phyloP scores from a whole-genome alignment of 371 early-diverging fungal species.

The Synchytrium microbalum region DNA sequence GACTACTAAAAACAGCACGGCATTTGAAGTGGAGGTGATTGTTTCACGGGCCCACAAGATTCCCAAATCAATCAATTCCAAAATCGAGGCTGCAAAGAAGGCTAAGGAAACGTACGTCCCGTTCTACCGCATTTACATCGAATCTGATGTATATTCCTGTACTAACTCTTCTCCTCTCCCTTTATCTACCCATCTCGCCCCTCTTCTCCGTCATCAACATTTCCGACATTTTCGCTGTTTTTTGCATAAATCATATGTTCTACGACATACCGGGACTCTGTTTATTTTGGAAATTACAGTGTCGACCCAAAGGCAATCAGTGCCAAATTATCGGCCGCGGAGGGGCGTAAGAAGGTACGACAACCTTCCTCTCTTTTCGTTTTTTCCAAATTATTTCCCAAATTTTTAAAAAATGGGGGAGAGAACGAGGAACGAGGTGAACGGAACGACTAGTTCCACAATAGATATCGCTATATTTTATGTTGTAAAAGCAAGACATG shows the following conservation, averaged over 20 bases:
- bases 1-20: no score
- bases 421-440: background rate
- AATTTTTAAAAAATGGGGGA: background rate
- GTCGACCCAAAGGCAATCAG: background rate
- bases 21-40: background rate
- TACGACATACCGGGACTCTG: no score
- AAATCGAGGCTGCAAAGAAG: background rate
- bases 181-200: background rate
- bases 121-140: background rate
- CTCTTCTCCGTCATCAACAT: no score
- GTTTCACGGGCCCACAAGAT: background rate
- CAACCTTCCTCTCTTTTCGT: background rate
- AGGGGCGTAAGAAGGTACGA: background rate
- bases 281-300: background rate
- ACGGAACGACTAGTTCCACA: no score
- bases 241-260: no score
- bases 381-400: background rate
- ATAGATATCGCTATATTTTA: no score
- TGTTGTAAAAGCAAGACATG: no score
- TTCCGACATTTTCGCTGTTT: no score
- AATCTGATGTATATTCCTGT: background rate
- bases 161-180: background rate
- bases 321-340: background rate
- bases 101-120: background rate
- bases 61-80: background rate